Base-by-base conservation (phyloP, 2,329 filamentous ascomycete genomes). In the Trichoderma asperellum region DNA sequence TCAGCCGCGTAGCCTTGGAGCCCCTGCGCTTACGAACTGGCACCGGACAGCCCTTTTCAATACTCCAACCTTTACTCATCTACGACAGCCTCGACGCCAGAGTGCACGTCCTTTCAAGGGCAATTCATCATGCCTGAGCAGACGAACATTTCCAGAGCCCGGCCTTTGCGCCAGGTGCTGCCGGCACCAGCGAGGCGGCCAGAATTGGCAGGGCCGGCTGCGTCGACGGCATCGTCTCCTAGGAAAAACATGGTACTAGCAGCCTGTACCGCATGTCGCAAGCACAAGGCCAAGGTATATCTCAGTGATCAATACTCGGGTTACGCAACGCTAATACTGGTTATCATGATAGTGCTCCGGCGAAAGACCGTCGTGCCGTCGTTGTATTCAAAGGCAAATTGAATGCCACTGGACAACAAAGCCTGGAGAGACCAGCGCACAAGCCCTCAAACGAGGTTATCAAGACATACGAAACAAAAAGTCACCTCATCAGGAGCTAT, bases 191-290 rank as follows among this genome's bases (percentile, higher is more conserved):
- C 47, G 24, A 21, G 21, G 12, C 4, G 10, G 47, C 47, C 47
- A 24, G n/a, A 21, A 2, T 4, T 49, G 47, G 21, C 21, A 24
- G 16, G 11, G 18, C 14, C 6, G 16, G 4, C 47, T 18, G n/a
- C 47, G 24, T 11, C 11, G n/a, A 11, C n/a, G 11, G 5, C 34
- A 29, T 2, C 6, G 8, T 16, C 47, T 12, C 11, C 6, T 11
- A 64, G 61, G 6, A 18, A 40, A 5, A 55, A 63, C 32, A 27
- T 64, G 61, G 24, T 40, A 1, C 2, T 18, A 11, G 49, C 61
- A n/a, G 61, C 61, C 6, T 64, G 61, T 24, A 40, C 5, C 49
- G 16, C 61, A 2, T 64, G 61, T 34, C 61, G 61, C 5, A 63
- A 21, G 47, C 61, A 63, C 1, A 63, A 63, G 32, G 52, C 47